Conservation (phyloP, 1,284 basidiomycete genomes). For the Rhodotorula sp. region DNA sequence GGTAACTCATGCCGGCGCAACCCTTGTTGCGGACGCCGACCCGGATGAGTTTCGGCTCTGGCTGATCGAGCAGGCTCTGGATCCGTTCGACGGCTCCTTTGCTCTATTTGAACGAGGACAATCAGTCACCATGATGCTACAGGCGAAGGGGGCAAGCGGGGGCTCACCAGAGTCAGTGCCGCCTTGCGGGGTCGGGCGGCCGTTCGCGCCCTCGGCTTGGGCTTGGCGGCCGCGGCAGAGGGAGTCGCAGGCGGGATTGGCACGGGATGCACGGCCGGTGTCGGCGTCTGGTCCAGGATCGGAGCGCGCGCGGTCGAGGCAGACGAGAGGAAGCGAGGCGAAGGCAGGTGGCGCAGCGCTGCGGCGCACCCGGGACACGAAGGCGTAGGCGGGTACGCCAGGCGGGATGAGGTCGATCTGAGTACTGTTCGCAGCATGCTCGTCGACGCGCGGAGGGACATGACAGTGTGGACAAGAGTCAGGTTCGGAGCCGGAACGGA, state of each 20-base stretch:
- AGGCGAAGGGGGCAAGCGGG: no score
- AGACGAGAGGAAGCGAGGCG: conserved; percentile 4
- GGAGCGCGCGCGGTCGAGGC: conserved; percentile 4
- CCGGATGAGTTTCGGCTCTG: conserved; percentile 86
- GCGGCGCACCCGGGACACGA: conserved; percentile 10
- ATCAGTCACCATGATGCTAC: background rate
- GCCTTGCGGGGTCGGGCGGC: conserved; percentile 66
- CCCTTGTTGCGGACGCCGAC: conserved; percentile 97
- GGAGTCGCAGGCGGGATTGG: background rate
- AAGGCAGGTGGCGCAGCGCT: conserved; percentile 8
- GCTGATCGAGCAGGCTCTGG: conserved; percentile 65
- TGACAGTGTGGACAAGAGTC: background rate
- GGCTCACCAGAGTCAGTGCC: conserved; percentile 68
- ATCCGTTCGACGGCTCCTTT: conserved; percentile 74
- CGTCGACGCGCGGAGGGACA: conserved; percentile 3
- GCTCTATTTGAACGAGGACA: conserved; percentile 58
- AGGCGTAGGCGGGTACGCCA: background rate
- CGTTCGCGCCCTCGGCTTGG: conserved; percentile 3
- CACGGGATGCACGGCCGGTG: conserved; percentile 5
- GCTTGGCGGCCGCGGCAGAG: background rate
- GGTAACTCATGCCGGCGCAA: conserved; percentile 97
- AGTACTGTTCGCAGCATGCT: conserved; percentile 8
- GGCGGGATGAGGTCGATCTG: background rate
- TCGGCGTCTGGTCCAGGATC: conserved; percentile 17
- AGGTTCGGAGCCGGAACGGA: background rate